Base-by-base conservation (phyloP, 2,329 filamentous ascomycete species). In the Colletotrichum lini region DNA sequence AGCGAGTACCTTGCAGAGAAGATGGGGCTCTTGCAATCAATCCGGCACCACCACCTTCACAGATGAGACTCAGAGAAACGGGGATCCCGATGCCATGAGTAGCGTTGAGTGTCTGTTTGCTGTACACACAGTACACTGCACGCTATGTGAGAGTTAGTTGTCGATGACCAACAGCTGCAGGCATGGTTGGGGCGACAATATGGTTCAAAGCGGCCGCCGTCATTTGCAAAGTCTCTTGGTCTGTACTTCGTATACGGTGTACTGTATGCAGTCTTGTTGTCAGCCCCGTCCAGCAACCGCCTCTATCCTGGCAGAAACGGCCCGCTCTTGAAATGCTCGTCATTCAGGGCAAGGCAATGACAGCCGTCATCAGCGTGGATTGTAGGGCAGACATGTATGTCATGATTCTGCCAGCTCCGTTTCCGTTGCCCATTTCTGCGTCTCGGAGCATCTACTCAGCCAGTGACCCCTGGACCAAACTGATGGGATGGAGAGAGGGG, bases 311-410 rank as follows among this genome's bases (percentile, higher is more conserved):
- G 47, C 56, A 42, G 67, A 65, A 35, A 49, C 26, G 52, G 56
- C 62, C 62, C 62, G 56, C 35, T n/a, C 38, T 30, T 47, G 38
- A 35, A 7, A 62, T 67, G 64, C 44, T 53, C 64, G 50, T 53
- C 57, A 67, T 67, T 53, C 57, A 63, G 57, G 64, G 64, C 68
- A 71, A 67, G 44, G 67, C 23, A 44, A 50, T 63, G 68, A 30
- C 52, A 53, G 44, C 53, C 54, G 23, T 44, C 56, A 54, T 56
- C 56, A 57, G 35, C 30, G 18, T 21, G 38, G 16, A 40, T 44
- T 15, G 58, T 18, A 47, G 9, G 16, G 26, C 26, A 26, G 26
- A 26, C 26, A 4, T 26, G 26, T 26, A 26, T 26, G 50, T 35
- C 16, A 8, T 10, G 8, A 26, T 18, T 15, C 26, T 53, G 30